A percentile compares a stretch with the other conserved stretches of the same genome.
These are phyloP conservation scores for Talaromyces amestolkiae DNA, from an alignment of 2,329 filamentous ascomycete genomes.

Conservation along the genomic window DNA sequence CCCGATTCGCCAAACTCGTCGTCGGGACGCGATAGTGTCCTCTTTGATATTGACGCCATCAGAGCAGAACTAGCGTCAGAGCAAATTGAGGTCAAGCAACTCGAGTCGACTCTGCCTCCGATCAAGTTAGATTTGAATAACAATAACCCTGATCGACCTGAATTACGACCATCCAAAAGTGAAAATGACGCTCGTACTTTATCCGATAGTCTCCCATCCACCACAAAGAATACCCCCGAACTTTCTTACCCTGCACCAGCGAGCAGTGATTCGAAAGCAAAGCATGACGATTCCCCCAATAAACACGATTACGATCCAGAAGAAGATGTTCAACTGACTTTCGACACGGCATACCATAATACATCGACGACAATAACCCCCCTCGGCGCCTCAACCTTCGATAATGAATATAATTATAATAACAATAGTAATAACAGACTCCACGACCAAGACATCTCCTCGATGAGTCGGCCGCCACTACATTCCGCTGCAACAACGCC, in stretches of 20 bases:
- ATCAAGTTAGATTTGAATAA: slow-evolving; percentile 70
- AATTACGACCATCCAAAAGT: slow-evolving; percentile 42
- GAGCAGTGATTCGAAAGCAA: neutral
- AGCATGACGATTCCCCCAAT: neutral
- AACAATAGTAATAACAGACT: slow-evolving; percentile 8
- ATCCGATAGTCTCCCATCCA: slow-evolving; percentile 21
- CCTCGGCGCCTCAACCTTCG: slow-evolving; percentile 18
- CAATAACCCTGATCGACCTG: slow-evolving; percentile 25
- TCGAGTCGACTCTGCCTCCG: slow-evolving; percentile 82
- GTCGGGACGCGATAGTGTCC: slow-evolving; percentile 52
- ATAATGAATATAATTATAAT: slow-evolving; percentile 14
- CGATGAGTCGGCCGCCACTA: slow-evolving; percentile 27
- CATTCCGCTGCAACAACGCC: slow-evolving; percentile 35
- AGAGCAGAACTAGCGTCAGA: slow-evolving; percentile 77
- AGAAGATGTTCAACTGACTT: slow-evolving; percentile 63
- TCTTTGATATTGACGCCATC: slow-evolving; percentile 96
- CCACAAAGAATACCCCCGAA: slow-evolving; percentile 16
- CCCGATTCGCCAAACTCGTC: slow-evolving; percentile 28
- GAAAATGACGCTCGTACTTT: slow-evolving; percentile 32
- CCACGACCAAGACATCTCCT: slow-evolving; percentile 11
- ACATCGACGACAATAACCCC: slow-evolving; percentile 17
- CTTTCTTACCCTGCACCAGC: neutral
- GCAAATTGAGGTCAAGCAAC: slow-evolving; percentile 69
- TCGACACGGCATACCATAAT: slow-evolving; percentile 62
- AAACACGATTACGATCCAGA: slow-evolving; percentile 23